phyloP scores from a whole-genome alignment of 2,329 filamentous ascomycete species.

The Aspergillus pseudoterreus region DNA sequence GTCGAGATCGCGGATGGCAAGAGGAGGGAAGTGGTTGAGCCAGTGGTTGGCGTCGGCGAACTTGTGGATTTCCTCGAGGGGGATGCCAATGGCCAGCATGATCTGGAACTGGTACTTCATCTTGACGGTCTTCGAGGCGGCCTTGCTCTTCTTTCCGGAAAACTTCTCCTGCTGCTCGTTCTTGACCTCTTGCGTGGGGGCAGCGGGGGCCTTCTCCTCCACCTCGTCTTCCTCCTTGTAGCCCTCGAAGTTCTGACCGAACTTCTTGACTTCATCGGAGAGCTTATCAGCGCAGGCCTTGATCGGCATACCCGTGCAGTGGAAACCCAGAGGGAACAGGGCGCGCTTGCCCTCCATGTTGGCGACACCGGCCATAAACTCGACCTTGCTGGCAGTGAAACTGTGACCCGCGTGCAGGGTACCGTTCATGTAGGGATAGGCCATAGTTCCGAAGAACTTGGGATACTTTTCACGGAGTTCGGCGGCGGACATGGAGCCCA shows the following conservation, averaged over 20 bases:
- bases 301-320: conserved; percentile 97
- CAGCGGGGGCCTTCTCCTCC: conserved; percentile 48
- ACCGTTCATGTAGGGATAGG: conserved; percentile 81
- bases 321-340: conserved; percentile 89
- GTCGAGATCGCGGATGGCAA: conserved; percentile 71
- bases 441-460: conserved; percentile 85
- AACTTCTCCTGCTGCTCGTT: conserved; percentile 90
- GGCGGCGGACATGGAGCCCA: conserved; percentile 66
- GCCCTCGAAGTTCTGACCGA: conserved; percentile 78
- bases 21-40: conserved; percentile 87
- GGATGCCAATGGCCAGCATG: conserved; percentile 86
- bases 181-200: conserved; percentile 63
- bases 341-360: conserved; percentile 86
- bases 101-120: conserved; percentile 96
- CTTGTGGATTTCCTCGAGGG: conserved; percentile 81
- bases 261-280: conserved; percentile 80
- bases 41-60: conserved; percentile 91
- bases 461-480: conserved; percentile 77
- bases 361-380: conserved; percentile 82
- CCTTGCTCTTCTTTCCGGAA: conserved; percentile 87
- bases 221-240: conserved; percentile 64
- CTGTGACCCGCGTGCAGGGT: conserved; percentile 86
- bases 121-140: conserved; percentile 81
- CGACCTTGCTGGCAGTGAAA: conserved; percentile 88
- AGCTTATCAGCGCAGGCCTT: conserved; percentile 97